Conservation (phyloP, 2,329 filamentous ascomycete genomes). For the Xylariaceae sp. region DNA sequence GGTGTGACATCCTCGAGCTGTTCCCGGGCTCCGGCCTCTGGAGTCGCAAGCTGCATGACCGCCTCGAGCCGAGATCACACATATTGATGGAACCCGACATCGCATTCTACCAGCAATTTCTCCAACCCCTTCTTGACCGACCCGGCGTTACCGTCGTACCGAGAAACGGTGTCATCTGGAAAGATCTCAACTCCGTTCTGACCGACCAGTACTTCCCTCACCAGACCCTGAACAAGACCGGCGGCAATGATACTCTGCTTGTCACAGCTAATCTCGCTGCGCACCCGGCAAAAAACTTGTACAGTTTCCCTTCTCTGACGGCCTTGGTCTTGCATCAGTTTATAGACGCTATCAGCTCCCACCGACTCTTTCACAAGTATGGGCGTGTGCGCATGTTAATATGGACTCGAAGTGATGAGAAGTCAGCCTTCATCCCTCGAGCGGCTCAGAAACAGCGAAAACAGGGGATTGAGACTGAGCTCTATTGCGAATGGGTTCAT, state of each 20-base stretch:
- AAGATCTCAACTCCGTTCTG: slow-evolving; percentile 54
- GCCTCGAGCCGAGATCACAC: slow-evolving; percentile 75
- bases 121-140: slow-evolving; percentile 53
- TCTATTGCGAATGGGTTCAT: slow-evolving; percentile 54
- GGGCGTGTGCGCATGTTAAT: slow-evolving; percentile 77
- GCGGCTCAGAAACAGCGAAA: slow-evolving; percentile 53
- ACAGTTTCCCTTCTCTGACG: slow-evolving; percentile 52
- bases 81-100: slow-evolving; percentile 73
- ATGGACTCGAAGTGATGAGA: slow-evolving; percentile 63
- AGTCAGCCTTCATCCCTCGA: slow-evolving; percentile 56
- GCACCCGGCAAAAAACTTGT: slow-evolving; percentile 47
- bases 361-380: slow-evolving; percentile 65
- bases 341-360: slow-evolving; percentile 52
- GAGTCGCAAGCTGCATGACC: slow-evolving; percentile 71
- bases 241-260: slow-evolving; percentile 69
- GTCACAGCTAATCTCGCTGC: slow-evolving; percentile 64
- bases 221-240: slow-evolving; percentile 46
- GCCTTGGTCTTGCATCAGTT: slow-evolving; percentile 60
- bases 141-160: slow-evolving; percentile 48
- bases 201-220: slow-evolving; percentile 48
- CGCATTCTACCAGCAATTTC: slow-evolving; percentile 54
- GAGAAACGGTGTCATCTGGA: slow-evolving; percentile 57
- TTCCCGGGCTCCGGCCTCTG: slow-evolving; percentile 77
- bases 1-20: slow-evolving; percentile 83
- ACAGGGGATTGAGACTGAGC: slow-evolving; percentile 55